These are phyloP conservation scores for Pascua guehoae DNA, from an alignment of 1,284 basidiomycete species.

Conservation along the genomic window DNA sequence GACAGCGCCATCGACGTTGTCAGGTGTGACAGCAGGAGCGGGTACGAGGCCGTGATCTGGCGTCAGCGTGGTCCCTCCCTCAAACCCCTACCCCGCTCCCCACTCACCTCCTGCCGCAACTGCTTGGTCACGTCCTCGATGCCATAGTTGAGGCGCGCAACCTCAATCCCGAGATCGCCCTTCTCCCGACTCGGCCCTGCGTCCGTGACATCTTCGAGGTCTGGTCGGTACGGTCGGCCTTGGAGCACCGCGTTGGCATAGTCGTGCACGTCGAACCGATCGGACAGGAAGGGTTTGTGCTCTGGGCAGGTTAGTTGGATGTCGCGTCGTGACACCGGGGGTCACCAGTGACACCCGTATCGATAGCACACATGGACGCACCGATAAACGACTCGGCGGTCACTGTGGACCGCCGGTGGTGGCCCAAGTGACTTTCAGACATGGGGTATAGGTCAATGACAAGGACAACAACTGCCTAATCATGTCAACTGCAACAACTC, in stretches of 20 bases:
- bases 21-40: constrained; percentile 49
- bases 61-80: not conserved
- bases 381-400: constrained; percentile 18
- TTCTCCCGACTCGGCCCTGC: constrained; percentile 45
- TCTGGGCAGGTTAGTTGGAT: constrained; percentile 24
- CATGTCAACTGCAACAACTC: too few relatives aligned
- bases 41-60: constrained; percentile 50
- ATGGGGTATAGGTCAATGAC: not conserved
- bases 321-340: too few relatives aligned
- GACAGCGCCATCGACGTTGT: constrained; percentile 65
- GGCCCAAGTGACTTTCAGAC: constrained; percentile 1
- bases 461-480: too few relatives aligned
- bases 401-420: constrained; percentile 9
- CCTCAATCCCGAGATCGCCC: constrained; percentile 79
- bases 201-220: constrained; percentile 12
- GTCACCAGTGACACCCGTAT: not conserved
- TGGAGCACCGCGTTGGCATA: constrained; percentile 84
- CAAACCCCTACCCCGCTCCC: constrained; percentile 52
- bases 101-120: constrained; percentile 70
- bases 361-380: not conserved
- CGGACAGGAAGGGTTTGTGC: constrained; percentile 46
- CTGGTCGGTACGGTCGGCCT: constrained; percentile 65
- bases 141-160: constrained; percentile 74
- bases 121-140: constrained; percentile 87
- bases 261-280: constrained; percentile 76